These are phyloP conservation scores for Hypseocharis bilobata DNA, from an alignment of 441 rosid species.

Conservation along the genomic window DNA sequence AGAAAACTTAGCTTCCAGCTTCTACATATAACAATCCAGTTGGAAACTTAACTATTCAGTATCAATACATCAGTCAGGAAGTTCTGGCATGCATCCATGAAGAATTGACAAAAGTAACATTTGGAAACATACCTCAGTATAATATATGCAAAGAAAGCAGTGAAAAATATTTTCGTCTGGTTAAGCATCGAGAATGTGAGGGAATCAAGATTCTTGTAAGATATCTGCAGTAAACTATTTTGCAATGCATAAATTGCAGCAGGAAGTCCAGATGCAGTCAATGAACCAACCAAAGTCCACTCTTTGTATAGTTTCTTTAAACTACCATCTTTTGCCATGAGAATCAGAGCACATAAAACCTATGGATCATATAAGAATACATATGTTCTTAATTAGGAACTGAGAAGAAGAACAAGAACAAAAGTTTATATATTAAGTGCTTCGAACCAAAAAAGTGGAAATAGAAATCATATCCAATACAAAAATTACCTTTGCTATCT, in stretches of 20 bases:
- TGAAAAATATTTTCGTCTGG: conserved; percentile 88
- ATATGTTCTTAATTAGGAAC: not conserved
- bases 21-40: not conserved
- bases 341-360: conserved; percentile 68
- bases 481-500: conserved; percentile 59
- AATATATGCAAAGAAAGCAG: conserved; percentile 74
- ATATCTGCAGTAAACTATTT: conserved; percentile 94
- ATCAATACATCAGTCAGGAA: not conserved
- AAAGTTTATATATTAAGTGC: not conserved
- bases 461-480: not conserved
- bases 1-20: not conserved
- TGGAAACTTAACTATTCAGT: not conserved
- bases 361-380: conserved; percentile 22
- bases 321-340: conserved; percentile 77
- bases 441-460: conserved; percentile 1
- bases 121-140: conserved; percentile 54
- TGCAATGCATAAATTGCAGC: conserved; percentile 91
- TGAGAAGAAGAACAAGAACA: conserved; percentile 2
- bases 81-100: not conserved
- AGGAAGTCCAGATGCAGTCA: conserved; percentile 94
- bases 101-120: not conserved
- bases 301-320: conserved; percentile 48
- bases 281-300: conserved; percentile 78
- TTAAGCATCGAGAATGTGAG: conserved; percentile 83
- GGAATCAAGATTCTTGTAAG: conserved; percentile 88